These are phyloP conservation scores for Russula ochroleuca DNA, from an alignment of 768 basidiomycete genomes.

Conservation along the genomic window DNA sequence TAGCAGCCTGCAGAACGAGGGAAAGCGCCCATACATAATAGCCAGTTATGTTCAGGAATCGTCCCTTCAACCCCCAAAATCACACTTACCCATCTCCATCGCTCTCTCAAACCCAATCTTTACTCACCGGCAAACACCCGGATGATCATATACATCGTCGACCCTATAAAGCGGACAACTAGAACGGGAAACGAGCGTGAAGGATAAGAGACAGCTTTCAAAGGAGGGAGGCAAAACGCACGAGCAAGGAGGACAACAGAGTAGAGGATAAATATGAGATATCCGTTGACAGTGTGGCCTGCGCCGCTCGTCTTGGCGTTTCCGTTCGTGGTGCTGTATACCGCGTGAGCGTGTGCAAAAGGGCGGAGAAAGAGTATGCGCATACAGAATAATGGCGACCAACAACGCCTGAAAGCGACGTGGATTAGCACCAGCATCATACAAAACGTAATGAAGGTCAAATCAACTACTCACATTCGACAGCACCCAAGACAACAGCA, in stretches of 20 bases:
- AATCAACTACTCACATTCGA: constrained; percentile 58
- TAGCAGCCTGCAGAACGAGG: not conserved
- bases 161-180: constrained; percentile 86
- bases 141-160: constrained; percentile 75
- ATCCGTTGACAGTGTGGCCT: constrained; percentile 63
- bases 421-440: constrained; percentile 1
- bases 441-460: constrained; percentile 11
- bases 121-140: constrained; percentile 89
- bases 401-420: constrained; percentile 50
- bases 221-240: constrained; percentile 42
- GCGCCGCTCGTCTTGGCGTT: constrained; percentile 47
- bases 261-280: constrained; percentile 85
- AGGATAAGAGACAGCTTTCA: not conserved
- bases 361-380: constrained; percentile 11
- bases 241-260: constrained; percentile 85
- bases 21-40: not conserved
- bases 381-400: constrained; percentile 70
- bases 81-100: not conserved
- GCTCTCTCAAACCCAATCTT: not conserved
- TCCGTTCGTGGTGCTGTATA: constrained; percentile 43
- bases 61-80: not conserved
- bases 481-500: constrained; percentile 84
- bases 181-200: not conserved
- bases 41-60: not conserved
- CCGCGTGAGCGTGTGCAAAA: constrained; percentile 2